These are phyloP conservation scores for Dissoconium aciculare DNA, from an alignment of 2,329 filamentous ascomycete species.

Conservation along the genomic window DNA sequence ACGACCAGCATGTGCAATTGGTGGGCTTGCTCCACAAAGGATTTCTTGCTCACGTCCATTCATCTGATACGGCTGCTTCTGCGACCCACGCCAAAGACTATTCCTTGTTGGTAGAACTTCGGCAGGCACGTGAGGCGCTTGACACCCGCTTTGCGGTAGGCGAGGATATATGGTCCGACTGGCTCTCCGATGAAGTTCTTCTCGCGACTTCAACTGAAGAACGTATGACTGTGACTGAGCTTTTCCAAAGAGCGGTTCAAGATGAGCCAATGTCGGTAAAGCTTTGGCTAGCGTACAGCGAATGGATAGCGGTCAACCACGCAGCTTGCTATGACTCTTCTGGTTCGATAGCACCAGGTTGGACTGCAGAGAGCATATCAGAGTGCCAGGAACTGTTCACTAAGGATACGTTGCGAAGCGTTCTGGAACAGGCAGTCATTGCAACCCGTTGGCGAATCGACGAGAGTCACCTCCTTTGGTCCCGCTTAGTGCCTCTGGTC, in stretches of 20 bases:
- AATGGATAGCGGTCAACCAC: slow-evolving; percentile 62
- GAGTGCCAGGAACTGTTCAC: slow-evolving; percentile 59
- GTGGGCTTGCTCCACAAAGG: slow-evolving; percentile 36
- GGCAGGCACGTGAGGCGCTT: slow-evolving; percentile 42
- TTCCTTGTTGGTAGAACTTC: slow-evolving; percentile 31
- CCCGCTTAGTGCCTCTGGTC: slow-evolving; percentile 55
- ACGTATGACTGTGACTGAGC: slow-evolving; percentile 54
- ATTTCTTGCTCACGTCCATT: slow-evolving; percentile 28
- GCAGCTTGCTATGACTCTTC: slow-evolving; percentile 45
- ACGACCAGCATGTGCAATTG: slow-evolving; percentile 33
- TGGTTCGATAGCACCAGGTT: slow-evolving; percentile 30
- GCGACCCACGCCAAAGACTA: slow-evolving; percentile 26
- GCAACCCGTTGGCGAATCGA: slow-evolving; percentile 58
- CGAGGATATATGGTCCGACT: slow-evolving; percentile 64
- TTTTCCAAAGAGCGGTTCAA: slow-evolving; percentile 53
- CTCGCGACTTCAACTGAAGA: slow-evolving; percentile 48
- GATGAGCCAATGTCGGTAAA: slow-evolving; percentile 60
- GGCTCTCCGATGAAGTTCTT: slow-evolving; percentile 56
- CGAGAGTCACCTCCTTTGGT: slow-evolving; percentile 67
- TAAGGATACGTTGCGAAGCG: slow-evolving; percentile 48
- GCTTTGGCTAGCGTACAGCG: slow-evolving; percentile 64
- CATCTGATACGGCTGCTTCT: slow-evolving; percentile 9
- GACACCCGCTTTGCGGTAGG: slow-evolving; percentile 53
- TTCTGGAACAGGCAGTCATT: slow-evolving; percentile 58
- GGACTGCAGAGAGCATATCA: slow-evolving; percentile 52